Base-by-base conservation (phyloP, 805 yeast genomes). In the Wickerhamomyces ciferrii region DNA sequence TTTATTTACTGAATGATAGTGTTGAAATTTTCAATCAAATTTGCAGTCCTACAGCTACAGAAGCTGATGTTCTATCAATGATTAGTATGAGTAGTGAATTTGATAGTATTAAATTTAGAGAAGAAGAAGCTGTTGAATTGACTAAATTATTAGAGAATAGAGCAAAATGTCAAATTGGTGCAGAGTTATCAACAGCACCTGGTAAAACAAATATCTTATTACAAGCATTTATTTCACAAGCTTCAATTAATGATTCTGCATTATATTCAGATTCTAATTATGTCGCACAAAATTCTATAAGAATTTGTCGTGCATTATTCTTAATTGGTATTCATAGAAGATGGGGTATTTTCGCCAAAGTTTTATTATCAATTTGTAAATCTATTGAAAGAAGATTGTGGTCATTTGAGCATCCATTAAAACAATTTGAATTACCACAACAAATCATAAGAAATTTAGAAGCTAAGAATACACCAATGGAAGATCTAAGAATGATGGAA, bases 81-180 rank as follows among this genome's bases (percentile, higher is more conserved):
- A 79, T 94, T 43, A 83, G 96, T 61, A 84, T 85, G 87, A 87
- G 97, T 63, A 82, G 88, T 45, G 99, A 94, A 63, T 94, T 95
- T 64, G 97, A 91, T 58, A 82, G 88, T 45, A 79, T 94, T 41
- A 89, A 88, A 56, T 82, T 85, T 52, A 78, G 99, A 50, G 90
- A 86, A 51, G 99, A 94, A 50, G 99, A 94, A 59, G 67, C 80
- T 10, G 69, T 68, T 13, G 99, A 95, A 61, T 71, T 95, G 46
- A 77, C 78, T 19, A 67, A 70, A 34, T 62, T 92, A 45, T 61
- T 73, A 31, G 88, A 85, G 7, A 68, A 69, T 1, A 74, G 81
- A 25, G 74, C 81, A 2, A 87, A 85, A 8, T 91, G 97, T 59
- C 96, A 92, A 61, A 74, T 91, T 44, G 94, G 87, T 0, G 87